A percentile compares a stretch with the other conserved stretches of the same genome.
Evolutionary conservation across 2,329 filamentous ascomycete species (phyloP).

Genomic region (Cladosporium colombiae): DNA sequence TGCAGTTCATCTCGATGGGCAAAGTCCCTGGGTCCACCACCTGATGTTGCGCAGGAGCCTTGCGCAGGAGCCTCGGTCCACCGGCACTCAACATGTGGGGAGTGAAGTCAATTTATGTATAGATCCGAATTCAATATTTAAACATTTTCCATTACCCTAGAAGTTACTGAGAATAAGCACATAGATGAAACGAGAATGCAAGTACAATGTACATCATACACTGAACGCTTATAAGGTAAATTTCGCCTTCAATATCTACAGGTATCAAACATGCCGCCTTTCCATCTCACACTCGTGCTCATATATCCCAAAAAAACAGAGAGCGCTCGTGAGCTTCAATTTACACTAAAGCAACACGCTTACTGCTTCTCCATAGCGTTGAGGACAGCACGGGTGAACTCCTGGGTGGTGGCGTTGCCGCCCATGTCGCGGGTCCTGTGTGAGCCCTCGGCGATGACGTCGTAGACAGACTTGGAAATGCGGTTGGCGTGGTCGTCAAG

Average conservation of each 20-base stretch:
- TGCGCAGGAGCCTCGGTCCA: not conserved
- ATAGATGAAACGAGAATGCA: not conserved
- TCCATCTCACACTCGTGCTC: conserved; percentile 1
- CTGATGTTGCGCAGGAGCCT: not conserved
- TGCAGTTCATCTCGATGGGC: not conserved
- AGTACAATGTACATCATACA: conserved; percentile 2
- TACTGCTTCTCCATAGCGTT: conserved; percentile 77
- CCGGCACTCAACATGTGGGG: not conserved
- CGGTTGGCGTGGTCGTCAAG: conserved; percentile 98
- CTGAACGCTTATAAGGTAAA: conserved; percentile 10
- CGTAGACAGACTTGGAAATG: conserved; percentile 84
- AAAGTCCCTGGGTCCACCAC: not conserved
- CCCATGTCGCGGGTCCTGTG: conserved; percentile 94
- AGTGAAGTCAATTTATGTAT: not conserved
- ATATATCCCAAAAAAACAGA: conserved; percentile 5
- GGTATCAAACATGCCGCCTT: conserved; percentile 16
- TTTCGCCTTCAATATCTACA: conserved; percentile 16
- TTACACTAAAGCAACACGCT: not conserved
- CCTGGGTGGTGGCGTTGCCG: conserved; percentile 81
- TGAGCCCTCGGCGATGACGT: conserved; percentile 85
- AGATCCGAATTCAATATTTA: not conserved
- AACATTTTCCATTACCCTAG: not conserved
- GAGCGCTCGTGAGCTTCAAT: conserved; percentile 16
- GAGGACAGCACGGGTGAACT: conserved; percentile 93
- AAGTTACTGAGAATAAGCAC: no score